A percentile compares a stretch with the other conserved stretches of the same genome.
Conservation (phyloP, 257 asterid genomes). For the Misopates orontium region DNA sequence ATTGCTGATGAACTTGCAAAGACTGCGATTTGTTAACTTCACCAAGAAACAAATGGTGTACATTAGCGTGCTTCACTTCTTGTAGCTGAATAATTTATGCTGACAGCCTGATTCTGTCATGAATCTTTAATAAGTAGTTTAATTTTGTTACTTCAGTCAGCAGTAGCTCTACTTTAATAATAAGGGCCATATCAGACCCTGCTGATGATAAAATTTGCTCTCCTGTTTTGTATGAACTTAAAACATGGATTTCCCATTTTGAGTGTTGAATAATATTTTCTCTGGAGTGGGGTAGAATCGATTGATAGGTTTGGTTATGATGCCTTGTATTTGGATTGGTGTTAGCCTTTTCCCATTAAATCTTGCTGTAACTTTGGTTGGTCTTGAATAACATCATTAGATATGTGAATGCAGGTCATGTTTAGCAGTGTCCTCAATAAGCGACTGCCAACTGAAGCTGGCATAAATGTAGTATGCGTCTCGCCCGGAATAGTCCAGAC, state of each 20-base stretch:
- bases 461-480: conserved; percentile 74
- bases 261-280: conserved; percentile 5
- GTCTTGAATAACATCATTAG: conserved; percentile 24
- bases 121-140: neutral
- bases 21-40: neutral
- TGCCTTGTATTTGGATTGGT: neutral
- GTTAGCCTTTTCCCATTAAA: conserved; percentile 5
- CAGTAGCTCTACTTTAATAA: neutral
- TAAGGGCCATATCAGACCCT: neutral
- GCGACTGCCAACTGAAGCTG: conserved; percentile 87
- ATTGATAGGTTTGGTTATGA: neutral
- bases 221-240: neutral
- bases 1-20: neutral
- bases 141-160: neutral
- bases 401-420: conserved; percentile 67
- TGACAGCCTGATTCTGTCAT: no score
- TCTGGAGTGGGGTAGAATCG: neutral
- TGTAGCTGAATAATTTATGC: neutral
- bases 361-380: neutral
- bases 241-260: conserved; percentile 13
- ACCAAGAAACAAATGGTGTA: no score
- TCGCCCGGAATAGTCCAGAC: conserved; percentile 97
- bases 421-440: conserved; percentile 90
- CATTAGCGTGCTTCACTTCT: neutral
- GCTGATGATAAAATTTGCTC: neutral